phyloP scores from a whole-genome alignment of 768 basidiomycete species.

The Fibroporia radiculosa region DNA sequence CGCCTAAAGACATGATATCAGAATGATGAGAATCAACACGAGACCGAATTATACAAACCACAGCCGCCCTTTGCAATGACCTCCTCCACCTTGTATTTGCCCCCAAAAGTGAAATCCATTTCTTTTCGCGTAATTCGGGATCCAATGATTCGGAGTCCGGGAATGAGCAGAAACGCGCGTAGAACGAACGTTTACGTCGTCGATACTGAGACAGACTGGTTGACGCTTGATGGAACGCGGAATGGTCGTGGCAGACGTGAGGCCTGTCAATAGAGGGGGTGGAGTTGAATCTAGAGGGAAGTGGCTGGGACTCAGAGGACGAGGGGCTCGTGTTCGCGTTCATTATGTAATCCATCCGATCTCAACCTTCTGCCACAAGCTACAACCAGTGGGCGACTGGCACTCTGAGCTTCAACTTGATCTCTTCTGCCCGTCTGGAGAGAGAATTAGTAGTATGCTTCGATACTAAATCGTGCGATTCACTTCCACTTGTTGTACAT shows the following conservation, averaged over 20 bases:
- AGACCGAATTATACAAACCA: slow-evolving; percentile 45
- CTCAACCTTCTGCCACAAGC: background rate
- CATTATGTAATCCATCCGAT: slow-evolving; percentile 1
- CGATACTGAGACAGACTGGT: background rate
- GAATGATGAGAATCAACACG: background rate
- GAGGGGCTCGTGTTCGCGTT: background rate
- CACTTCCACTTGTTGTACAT: too few relatives aligned
- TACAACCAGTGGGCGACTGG: too few relatives aligned
- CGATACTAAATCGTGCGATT: too few relatives aligned
- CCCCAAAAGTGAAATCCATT: slow-evolving; percentile 49
- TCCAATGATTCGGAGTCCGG: slow-evolving; percentile 6
- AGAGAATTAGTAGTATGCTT: too few relatives aligned
- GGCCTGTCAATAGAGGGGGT: background rate
- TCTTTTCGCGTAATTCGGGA: background rate
- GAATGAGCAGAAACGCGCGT: slow-evolving; percentile 4
- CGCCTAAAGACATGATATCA: slow-evolving; percentile 33
- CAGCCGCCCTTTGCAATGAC: slow-evolving; percentile 79
- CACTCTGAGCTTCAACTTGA: too few relatives aligned
- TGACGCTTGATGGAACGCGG: background rate
- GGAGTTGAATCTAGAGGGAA: background rate
- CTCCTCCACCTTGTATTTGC: slow-evolving; percentile 72
- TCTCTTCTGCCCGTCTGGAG: too few relatives aligned
- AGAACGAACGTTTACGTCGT: background rate
- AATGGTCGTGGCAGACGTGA: background rate
- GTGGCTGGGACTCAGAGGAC: background rate